These are phyloP conservation scores for Trametes cingulata DNA, from an alignment of 768 basidiomycete genomes.

Conservation along the genomic window DNA sequence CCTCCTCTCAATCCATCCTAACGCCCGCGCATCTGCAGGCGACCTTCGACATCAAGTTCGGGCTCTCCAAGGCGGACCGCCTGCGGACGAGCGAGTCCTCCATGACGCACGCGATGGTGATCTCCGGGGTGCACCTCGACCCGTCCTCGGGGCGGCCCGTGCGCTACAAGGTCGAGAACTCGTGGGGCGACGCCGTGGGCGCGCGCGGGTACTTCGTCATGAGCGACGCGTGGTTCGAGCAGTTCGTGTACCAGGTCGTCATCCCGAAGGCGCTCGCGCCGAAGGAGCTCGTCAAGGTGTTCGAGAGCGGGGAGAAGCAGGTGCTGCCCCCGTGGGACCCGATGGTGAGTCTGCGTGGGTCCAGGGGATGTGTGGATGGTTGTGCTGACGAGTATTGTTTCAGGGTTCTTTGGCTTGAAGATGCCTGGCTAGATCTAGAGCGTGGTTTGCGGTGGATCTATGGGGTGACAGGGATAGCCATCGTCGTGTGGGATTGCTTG, in stretches of 20 bases:
- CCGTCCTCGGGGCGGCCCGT: slow-evolving; percentile 62
- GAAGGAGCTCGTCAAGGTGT: slow-evolving; percentile 78
- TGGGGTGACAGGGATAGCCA: too few species aligned
- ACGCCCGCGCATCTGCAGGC: slow-evolving; percentile 41
- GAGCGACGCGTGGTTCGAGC: slow-evolving; percentile 90
- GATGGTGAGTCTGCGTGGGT: slow-evolving; percentile 49
- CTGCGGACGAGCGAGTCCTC: slow-evolving; percentile 79
- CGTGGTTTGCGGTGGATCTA: too few species aligned
- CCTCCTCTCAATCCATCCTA: background rate
- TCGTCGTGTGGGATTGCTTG: too few species aligned
- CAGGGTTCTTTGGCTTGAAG: slow-evolving; percentile 5
- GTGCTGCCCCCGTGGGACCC: slow-evolving; percentile 93
- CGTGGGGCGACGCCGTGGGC: slow-evolving; percentile 79
- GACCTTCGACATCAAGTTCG: slow-evolving; percentile 81
- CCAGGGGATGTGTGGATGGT: background rate
- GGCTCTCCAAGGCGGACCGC: slow-evolving; percentile 83
- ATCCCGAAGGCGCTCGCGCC: slow-evolving; percentile 79
- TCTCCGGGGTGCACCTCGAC: slow-evolving; percentile 90
- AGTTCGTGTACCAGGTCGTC: slow-evolving; percentile 96
- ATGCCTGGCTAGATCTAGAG: too few species aligned
- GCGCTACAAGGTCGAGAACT: slow-evolving; percentile 97
- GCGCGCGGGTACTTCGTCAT: slow-evolving; percentile 91
- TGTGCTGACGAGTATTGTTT: background rate
- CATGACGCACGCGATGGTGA: slow-evolving; percentile 98
- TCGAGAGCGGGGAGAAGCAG: slow-evolving; percentile 61